Evolutionary conservation across 139 green algal genomes (phyloP).

Genomic region (Micromonas pusilla): DNA sequence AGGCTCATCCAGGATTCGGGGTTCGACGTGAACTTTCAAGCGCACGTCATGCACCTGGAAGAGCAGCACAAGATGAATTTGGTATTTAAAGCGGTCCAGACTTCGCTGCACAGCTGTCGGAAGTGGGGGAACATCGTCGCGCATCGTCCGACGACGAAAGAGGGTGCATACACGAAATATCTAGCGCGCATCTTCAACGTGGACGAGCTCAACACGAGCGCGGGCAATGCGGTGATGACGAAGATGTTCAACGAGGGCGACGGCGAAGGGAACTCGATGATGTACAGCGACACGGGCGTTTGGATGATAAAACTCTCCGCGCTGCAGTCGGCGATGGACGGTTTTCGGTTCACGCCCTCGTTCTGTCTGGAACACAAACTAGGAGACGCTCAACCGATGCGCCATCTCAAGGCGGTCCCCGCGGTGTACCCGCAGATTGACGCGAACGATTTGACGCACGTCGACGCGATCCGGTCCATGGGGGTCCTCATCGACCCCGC

Average conservation of each 20-base stretch:
- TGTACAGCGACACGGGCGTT: neutral
- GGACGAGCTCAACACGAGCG: too few species aligned
- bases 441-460: neutral
- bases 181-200: too few species aligned
- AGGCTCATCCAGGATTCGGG: neutral
- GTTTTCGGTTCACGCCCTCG: neutral
- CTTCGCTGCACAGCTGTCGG: neutral
- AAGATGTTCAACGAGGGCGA: too few species aligned
- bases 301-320: neutral
- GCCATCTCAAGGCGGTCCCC: neutral
- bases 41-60: neutral
- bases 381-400: neutral
- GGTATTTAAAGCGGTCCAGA: neutral
- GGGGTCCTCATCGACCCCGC: neutral
- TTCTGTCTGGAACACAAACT: neutral
- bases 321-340: neutral
- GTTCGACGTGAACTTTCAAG: neutral
- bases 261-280: neutral
- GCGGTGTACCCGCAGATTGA: neutral
- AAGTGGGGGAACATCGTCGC: neutral
- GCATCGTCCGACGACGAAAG: neutral
- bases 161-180: too few species aligned
- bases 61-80: neutral
- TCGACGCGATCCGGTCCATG: neutral
- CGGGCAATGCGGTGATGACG: too few species aligned